A percentile compares a stretch with the other conserved stretches of the same genome.
phyloP scores from a whole-genome alignment of 1,284 basidiomycete species.

The Peniophora sp. region DNA sequence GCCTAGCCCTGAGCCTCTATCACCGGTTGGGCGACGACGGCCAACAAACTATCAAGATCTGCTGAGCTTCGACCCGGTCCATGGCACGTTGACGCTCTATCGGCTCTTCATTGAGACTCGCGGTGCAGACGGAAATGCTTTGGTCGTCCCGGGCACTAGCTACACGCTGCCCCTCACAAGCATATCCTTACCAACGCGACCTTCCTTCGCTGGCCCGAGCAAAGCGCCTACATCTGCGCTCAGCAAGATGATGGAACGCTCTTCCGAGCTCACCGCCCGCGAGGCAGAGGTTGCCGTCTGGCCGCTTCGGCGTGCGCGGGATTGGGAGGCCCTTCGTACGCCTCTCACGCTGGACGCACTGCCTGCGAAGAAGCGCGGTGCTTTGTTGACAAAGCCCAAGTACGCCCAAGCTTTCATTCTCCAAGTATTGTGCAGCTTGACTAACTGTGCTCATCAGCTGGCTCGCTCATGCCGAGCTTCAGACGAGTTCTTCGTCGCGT shows the following conservation, averaged over 20 bases:
- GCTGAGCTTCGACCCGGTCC: conserved; percentile 55
- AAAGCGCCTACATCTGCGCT: conserved; percentile 23
- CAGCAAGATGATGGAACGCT: conserved; percentile 24
- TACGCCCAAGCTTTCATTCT: conserved; percentile 7
- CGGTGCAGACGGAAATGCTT: conserved; percentile 19
- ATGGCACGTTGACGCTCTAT: conserved; percentile 48
- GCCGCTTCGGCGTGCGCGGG: conserved; percentile 46
- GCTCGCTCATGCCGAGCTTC: conserved; percentile 73
- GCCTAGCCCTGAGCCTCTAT: conserved; percentile 19
- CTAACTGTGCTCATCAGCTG: conserved; percentile 33
- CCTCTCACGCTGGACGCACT: conserved; percentile 9
- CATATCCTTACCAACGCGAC: conserved; percentile 28
- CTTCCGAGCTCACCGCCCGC: conserved; percentile 40
- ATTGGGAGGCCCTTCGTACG: conserved; percentile 48
- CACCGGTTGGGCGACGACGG: conserved; percentile 24
- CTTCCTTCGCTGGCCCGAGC: conserved; percentile 18
- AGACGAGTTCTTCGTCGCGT: conserved; percentile 54
- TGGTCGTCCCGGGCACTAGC: conserved; percentile 27
- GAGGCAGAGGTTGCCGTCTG: conserved; percentile 59
- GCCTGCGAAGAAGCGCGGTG: conserved; percentile 1
- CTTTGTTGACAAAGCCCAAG: conserved; percentile 15
- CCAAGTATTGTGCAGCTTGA: neutral
- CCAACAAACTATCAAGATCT: conserved; percentile 51
- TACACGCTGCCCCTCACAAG: conserved; percentile 23
- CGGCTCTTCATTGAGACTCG: conserved; percentile 40